phyloP scores from a whole-genome alignment of 2,329 filamentous ascomycete species.

The Hirsutella minnesotensis region DNA sequence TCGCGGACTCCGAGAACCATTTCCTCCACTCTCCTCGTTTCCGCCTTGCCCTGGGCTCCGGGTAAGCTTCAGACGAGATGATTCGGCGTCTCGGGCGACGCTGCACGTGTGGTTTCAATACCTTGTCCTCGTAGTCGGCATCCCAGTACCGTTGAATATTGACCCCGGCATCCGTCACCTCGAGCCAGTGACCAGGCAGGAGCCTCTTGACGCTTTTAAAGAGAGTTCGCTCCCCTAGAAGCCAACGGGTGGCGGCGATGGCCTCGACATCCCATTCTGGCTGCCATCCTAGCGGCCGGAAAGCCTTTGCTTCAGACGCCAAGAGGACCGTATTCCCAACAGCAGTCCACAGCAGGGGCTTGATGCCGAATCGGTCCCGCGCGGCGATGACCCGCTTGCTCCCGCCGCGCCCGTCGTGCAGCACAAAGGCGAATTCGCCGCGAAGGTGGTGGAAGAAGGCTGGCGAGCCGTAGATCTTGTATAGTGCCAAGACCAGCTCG shows the following conservation, averaged over 20 bases:
- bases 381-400: slow-evolving; percentile 32
- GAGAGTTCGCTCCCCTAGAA: slow-evolving; percentile 30
- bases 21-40: slow-evolving; percentile 30
- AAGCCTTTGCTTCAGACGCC: slow-evolving; percentile 41
- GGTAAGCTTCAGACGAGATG: background rate
- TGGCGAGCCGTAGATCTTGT: slow-evolving; percentile 31
- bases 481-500: slow-evolving; percentile 41
- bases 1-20: slow-evolving; percentile 37
- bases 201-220: slow-evolving; percentile 36
- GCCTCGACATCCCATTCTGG: slow-evolving; percentile 41
- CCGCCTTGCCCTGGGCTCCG: background rate
- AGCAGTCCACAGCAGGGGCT: slow-evolving; percentile 41
- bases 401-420: slow-evolving; percentile 32
- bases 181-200: slow-evolving; percentile 31
- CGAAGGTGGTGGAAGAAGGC: slow-evolving; percentile 27
- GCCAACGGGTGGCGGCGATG: slow-evolving; percentile 30
- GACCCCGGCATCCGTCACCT: slow-evolving; percentile 21
- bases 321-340: slow-evolving; percentile 28
- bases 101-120: too few species aligned
- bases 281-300: slow-evolving; percentile 36
- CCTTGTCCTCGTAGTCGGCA: slow-evolving; percentile 38
- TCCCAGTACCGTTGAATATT: slow-evolving; percentile 39
- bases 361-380: slow-evolving; percentile 44
- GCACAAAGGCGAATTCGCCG: slow-evolving; percentile 41
- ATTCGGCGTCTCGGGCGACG: too few species aligned